A percentile compares a stretch with the other conserved stretches of the same genome.
Evolutionary conservation across 352 stramenopile genomes (phyloP).

Genomic region (Phytophthora ohioensis): DNA sequence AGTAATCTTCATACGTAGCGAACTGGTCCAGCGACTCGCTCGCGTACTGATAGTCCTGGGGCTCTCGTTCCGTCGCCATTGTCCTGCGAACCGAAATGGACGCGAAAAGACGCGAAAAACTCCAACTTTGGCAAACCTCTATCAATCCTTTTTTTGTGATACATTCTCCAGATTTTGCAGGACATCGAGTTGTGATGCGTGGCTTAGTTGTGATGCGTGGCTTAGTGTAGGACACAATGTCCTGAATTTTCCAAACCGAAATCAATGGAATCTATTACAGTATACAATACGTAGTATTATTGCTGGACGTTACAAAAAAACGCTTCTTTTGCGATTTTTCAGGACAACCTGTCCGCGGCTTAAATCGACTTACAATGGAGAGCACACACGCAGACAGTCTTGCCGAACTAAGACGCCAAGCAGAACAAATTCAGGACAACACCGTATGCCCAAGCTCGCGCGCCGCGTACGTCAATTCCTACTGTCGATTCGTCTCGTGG

Average conservation of each 20-base stretch:
- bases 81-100: conserved; percentile 2
- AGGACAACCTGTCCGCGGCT: too few relatives aligned
- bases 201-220: too few relatives aligned
- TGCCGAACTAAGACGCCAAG: too few relatives aligned
- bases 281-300: background rate
- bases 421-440: too few relatives aligned
- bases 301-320: background rate
- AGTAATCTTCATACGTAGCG: conserved; percentile 95
- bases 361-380: too few relatives aligned
- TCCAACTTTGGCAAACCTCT: conserved; percentile 19
- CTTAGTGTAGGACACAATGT: background rate
- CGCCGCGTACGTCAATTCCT: too few relatives aligned
- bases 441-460: too few relatives aligned
- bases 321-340: background rate
- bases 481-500: too few relatives aligned
- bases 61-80: conserved; percentile 62
- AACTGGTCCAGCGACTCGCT: conserved; percentile 92
- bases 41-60: conserved; percentile 72
- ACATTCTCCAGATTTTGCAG: too few relatives aligned
- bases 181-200: too few relatives aligned
- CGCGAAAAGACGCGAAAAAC: conserved; percentile 35
- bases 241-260: background rate
- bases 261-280: background rate
- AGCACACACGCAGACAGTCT: too few relatives aligned
- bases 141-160: background rate